Conservation (phyloP, 2,329 filamentous ascomycete species). For the Boeremia exigua region DNA sequence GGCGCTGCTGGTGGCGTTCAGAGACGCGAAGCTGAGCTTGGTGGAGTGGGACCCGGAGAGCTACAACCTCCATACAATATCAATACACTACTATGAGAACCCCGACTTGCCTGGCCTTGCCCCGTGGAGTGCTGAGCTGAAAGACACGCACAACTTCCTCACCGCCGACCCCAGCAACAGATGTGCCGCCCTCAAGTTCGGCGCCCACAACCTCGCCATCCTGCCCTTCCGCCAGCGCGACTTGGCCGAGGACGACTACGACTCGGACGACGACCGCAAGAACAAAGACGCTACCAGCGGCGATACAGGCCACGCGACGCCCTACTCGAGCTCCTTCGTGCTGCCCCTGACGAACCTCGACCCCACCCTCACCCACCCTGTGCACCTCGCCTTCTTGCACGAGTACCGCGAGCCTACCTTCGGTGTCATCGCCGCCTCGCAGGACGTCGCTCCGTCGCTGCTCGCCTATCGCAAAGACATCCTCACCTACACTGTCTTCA, state of each 20-base stretch:
- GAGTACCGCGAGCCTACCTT: conserved; percentile 98
- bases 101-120: conserved; percentile 78
- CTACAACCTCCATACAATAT: conserved; percentile 81
- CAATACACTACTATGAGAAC: conserved; percentile 97
- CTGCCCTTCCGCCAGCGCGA: conserved; percentile 88
- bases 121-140: conserved; percentile 80
- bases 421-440: conserved; percentile 84
- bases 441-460: conserved; percentile 75
- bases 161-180: conserved; percentile 89
- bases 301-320: conserved; percentile 59
- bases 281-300: conserved; percentile 45
- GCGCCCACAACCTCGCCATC: conserved; percentile 85
- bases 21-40: conserved; percentile 90
- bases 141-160: conserved; percentile 79
- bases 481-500: conserved; percentile 91
- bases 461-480: conserved; percentile 79
- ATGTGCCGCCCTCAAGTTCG: conserved; percentile 94
- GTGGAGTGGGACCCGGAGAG: conserved; percentile 90
- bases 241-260: conserved; percentile 89
- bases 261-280: conserved; percentile 71
- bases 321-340: conserved; percentile 91
- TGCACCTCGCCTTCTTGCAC: conserved; percentile 91
- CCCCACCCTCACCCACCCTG: conserved; percentile 82
- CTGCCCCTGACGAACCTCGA: conserved; percentile 88
- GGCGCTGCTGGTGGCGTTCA: conserved; percentile 80